phyloP scores from a whole-genome alignment of 148 eudicot species.

The Silene conica region DNA sequence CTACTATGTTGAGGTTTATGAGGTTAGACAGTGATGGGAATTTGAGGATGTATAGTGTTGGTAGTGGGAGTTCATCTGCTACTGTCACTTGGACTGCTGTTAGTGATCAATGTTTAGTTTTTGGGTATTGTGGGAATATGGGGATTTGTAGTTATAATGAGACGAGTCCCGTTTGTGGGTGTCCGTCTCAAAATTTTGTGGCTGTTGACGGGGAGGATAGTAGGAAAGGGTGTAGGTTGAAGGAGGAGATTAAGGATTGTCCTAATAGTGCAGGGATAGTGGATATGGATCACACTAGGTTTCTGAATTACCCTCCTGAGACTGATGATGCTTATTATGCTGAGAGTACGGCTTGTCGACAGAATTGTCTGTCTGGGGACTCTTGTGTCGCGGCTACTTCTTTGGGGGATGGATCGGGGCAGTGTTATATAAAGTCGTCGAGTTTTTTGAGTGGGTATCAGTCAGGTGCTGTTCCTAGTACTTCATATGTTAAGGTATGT shows the following conservation, averaged over 20 bases:
- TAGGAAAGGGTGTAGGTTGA: constrained; percentile 71
- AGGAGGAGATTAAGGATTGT: constrained; percentile 50
- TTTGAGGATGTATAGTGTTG: constrained; percentile 62
- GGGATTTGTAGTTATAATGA: constrained; percentile 91
- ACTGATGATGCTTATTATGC: constrained; percentile 30
- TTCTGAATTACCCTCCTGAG: constrained; percentile 70
- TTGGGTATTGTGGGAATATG: constrained; percentile 81
- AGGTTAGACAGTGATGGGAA: constrained; percentile 77
- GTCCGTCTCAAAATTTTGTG: constrained; percentile 77
- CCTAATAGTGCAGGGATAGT: constrained; percentile 46
- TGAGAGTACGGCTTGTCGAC: constrained; percentile 49
- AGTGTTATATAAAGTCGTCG: constrained; percentile 41
- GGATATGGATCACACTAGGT: constrained; percentile 49
- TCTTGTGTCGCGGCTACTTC: constrained; percentile 70
- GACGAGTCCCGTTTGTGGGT: constrained; percentile 59
- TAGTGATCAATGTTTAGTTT: constrained; percentile 69
- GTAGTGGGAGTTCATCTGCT: constrained; percentile 28
- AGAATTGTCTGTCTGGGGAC: constrained; percentile 47
- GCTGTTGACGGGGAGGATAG: constrained; percentile 43
- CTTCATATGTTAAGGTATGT: constrained; percentile 78
- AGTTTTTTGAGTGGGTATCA: constrained; percentile 64
- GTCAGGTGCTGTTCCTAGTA: constrained; percentile 79
- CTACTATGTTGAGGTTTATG: constrained; percentile 44
- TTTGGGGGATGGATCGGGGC: constrained; percentile 68
- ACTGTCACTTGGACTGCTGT: constrained; percentile 65